Evolutionary conservation across 441 rosid genomes (phyloP).

Genomic region (Monsonia emarginata): DNA sequence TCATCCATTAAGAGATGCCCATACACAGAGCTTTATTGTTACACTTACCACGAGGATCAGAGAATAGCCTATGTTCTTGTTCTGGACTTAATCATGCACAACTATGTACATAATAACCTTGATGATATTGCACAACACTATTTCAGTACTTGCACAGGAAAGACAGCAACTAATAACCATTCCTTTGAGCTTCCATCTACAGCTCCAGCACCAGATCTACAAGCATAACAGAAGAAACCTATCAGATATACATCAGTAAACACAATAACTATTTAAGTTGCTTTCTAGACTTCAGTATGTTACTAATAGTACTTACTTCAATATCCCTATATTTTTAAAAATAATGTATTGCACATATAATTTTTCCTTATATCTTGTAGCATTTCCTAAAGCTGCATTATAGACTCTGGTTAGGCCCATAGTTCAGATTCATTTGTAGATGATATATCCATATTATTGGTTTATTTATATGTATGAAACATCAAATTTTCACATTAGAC

Average conservation of each 20-base stretch:
- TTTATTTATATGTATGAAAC: background rate
- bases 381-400: background rate
- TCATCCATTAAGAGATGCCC: too few relatives aligned
- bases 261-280: background rate
- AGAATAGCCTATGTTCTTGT: too few relatives aligned
- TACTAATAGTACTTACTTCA: background rate
- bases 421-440: background rate
- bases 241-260: too few relatives aligned
- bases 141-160: too few relatives aligned
- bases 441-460: background rate
- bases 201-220: background rate
- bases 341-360: too few relatives aligned
- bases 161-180: too few relatives aligned
- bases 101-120: too few relatives aligned
- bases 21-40: too few relatives aligned
- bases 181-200: too few relatives aligned
- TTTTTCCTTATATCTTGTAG: background rate
- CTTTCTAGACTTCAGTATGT: background rate
- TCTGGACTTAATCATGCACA: too few relatives aligned
- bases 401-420: background rate
- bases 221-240: background rate
- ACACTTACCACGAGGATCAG: too few relatives aligned
- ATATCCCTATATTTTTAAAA: background rate
- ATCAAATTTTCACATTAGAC: background rate
- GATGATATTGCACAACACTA: too few relatives aligned